Conservation (phyloP, 257 asterid species). For the Ocimum tenuiflorum region DNA sequence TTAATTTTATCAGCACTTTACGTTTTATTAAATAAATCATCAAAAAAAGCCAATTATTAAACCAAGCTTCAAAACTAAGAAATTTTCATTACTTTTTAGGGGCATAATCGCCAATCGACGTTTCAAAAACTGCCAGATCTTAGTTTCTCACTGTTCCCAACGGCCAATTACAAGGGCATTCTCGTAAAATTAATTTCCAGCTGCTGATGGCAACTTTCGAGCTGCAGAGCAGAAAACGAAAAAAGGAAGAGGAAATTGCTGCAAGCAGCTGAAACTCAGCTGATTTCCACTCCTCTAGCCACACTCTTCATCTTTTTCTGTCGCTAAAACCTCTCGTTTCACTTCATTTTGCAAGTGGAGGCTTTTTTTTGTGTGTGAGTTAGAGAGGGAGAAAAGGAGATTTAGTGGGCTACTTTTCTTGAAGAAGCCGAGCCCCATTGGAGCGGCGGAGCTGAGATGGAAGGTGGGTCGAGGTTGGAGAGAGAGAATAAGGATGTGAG, state of each 20-base stretch:
- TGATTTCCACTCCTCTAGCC: constrained; percentile 11
- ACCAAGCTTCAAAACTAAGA: constrained; percentile 25
- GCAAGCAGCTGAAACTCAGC: constrained; percentile 28
- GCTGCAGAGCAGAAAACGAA: constrained; percentile 26
- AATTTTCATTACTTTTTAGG: constrained; percentile 13
- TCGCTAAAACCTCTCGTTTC: constrained; percentile 7
- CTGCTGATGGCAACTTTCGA: constrained; percentile 28
- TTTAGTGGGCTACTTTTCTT: background rate
- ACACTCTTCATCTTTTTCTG: constrained; percentile 1
- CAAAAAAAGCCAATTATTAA: background rate
- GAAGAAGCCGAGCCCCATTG: constrained; percentile 26
- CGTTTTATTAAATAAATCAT: too few relatives aligned
- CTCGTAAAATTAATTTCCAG: constrained; percentile 16
- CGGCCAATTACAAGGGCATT: constrained; percentile 41
- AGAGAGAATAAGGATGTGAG: constrained; percentile 33
- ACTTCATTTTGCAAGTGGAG: background rate
- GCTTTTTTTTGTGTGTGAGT: background rate
- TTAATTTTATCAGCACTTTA: too few relatives aligned
- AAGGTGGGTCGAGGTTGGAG: constrained; percentile 60
- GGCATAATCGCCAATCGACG: constrained; percentile 8
- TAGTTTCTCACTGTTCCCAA: constrained; percentile 26
- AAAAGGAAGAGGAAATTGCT: constrained; percentile 15
- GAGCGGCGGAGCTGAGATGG: constrained; percentile 44
- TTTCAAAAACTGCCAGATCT: background rate
- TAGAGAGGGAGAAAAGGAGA: background rate